Percentiles rank a stretch among this genome's conserved stretches.
Conservation (phyloP, 805 yeast species). For the Ogataea paradorogensis region DNA sequence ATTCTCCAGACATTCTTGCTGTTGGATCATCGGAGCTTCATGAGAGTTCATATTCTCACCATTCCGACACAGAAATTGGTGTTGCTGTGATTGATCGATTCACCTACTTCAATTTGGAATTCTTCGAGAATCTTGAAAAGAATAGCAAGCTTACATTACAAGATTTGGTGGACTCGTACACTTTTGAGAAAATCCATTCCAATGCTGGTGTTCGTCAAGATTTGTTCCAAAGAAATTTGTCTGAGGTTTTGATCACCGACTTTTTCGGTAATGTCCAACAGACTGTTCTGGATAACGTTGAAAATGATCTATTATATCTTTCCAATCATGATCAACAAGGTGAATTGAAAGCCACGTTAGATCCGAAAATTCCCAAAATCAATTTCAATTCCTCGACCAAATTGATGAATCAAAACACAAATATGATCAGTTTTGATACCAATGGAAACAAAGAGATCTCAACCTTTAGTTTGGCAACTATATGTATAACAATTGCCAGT, state of each 20-base stretch:
- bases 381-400: not conserved
- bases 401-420: slow-evolving; percentile 7
- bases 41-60: slow-evolving; percentile 92
- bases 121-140: slow-evolving; percentile 73
- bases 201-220: slow-evolving; percentile 92
- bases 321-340: slow-evolving; percentile 35
- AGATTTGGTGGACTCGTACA: slow-evolving; percentile 81
- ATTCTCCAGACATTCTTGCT: slow-evolving; percentile 87
- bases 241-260: slow-evolving; percentile 78
- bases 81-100: slow-evolving; percentile 97
- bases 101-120: slow-evolving; percentile 88
- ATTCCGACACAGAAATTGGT: slow-evolving; percentile 92
- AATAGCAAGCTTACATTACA: slow-evolving; percentile 72
- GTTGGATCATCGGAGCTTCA: slow-evolving; percentile 88
- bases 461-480: not conserved
- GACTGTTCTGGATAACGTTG: slow-evolving; percentile 55
- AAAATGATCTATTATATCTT: slow-evolving; percentile 43
- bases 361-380: not conserved
- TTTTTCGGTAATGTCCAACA: slow-evolving; percentile 92
- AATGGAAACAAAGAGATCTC: not conserved
- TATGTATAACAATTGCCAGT: not conserved
- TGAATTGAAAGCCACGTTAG: not conserved
- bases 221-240: slow-evolving; percentile 60
- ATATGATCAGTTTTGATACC: slow-evolving; percentile 4
- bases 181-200: slow-evolving; percentile 82